A percentile compares a stretch with the other conserved stretches of the same genome.
phyloP scores from a whole-genome alignment of 1,139 yeast genomes.

The Blastobotrys raffinosifermentans region DNA sequence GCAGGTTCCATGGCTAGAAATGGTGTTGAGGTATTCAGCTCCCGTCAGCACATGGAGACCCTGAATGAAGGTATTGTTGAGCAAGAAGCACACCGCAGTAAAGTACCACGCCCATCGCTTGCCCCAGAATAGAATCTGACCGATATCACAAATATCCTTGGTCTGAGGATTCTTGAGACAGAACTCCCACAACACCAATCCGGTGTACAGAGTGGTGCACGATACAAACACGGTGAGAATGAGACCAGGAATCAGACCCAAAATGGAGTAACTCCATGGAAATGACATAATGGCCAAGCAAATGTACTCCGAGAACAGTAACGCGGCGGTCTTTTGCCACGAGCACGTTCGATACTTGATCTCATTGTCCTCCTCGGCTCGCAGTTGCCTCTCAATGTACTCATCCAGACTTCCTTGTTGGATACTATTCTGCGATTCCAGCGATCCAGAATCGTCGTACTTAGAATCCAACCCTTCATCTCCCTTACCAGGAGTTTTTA shows the following conservation, averaged over 20 bases:
- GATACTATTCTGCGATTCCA: not conserved
- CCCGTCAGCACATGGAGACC: constrained; percentile 56
- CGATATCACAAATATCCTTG: constrained; percentile 53
- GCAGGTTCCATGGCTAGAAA: constrained; percentile 47
- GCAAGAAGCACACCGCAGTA: constrained; percentile 49
- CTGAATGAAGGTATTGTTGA: constrained; percentile 52
- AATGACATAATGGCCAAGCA: constrained; percentile 59
- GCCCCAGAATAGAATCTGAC: constrained; percentile 51
- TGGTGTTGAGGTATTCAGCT: constrained; percentile 53
- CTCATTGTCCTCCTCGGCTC: constrained; percentile 28
- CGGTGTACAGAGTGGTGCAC: constrained; percentile 48
- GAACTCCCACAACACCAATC: constrained; percentile 48
- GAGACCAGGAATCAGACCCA: constrained; percentile 55
- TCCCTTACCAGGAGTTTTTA: too few relatives aligned
- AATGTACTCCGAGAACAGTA: constrained; percentile 54
- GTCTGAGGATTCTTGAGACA: constrained; percentile 50
- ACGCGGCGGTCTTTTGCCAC: constrained; percentile 54
- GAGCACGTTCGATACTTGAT: constrained; percentile 50
- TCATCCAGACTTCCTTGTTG: constrained; percentile 25
- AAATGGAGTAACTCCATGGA: constrained; percentile 58
- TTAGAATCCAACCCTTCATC: not conserved
- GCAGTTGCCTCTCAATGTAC: constrained; percentile 25
- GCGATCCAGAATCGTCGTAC: not conserved
- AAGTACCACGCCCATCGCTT: constrained; percentile 50
- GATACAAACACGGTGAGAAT: constrained; percentile 50